A percentile compares a stretch with the other conserved stretches of the same genome.
These are phyloP conservation scores for Cylindrotheca fusiformis DNA, from an alignment of 108 stramenopile species.

Conservation along the genomic window DNA sequence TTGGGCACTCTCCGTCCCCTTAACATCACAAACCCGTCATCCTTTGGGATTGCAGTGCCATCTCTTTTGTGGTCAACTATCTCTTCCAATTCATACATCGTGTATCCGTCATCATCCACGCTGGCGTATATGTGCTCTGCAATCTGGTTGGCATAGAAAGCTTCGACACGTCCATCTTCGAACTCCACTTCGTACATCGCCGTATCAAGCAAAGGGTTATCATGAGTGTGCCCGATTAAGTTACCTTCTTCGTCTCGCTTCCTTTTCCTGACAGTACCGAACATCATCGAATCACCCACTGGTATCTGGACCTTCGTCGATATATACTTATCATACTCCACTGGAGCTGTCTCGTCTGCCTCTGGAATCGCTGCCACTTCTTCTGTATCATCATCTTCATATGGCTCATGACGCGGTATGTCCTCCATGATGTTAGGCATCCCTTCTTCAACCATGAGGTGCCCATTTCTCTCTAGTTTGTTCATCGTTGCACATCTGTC, in stretches of 20 bases:
- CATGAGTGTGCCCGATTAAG: slow-evolving; percentile 24
- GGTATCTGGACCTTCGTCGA: slow-evolving; percentile 37
- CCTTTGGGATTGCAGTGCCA: slow-evolving; percentile 2
- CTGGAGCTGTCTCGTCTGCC: neutral
- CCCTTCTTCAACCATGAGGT: neutral
- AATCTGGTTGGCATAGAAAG: no score
- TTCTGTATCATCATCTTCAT: neutral
- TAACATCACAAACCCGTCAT: neutral
- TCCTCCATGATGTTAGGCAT: neutral
- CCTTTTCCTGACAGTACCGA: slow-evolving; percentile 26
- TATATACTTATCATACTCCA: slow-evolving; percentile 28
- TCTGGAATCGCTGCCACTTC: no score
- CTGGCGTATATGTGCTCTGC: no score
- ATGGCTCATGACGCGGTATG: neutral
- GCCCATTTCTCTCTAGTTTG: neutral
- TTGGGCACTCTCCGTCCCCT: slow-evolving; percentile 1
- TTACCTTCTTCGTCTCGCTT: slow-evolving; percentile 19
- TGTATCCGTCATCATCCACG: no score
- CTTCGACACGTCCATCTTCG: slow-evolving; percentile 19
- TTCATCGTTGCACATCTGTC: neutral
- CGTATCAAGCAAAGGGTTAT: slow-evolving; percentile 45
- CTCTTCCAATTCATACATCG: no score
- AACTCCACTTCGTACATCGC: slow-evolving; percentile 40
- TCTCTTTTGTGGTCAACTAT: neutral
- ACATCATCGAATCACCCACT: slow-evolving; percentile 7